These are phyloP conservation scores for Penicillium paradoxum DNA, from an alignment of 495 filamentous ascomycete species.

Conservation along the genomic window DNA sequence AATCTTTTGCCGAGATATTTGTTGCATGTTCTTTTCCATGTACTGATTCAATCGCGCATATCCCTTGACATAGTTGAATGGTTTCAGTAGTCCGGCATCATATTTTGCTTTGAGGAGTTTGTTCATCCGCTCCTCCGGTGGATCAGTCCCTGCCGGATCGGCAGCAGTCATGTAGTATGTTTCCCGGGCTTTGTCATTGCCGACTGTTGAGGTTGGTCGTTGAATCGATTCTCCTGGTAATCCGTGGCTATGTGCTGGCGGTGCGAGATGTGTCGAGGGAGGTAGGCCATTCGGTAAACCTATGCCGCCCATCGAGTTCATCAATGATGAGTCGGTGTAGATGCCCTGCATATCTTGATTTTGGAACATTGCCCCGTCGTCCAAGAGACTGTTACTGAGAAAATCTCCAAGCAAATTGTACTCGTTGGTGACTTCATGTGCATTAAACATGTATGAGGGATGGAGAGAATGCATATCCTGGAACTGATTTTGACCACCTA, in stretches of 20 bases:
- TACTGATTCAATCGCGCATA: constrained; percentile 84
- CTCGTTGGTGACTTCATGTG: constrained; percentile 89
- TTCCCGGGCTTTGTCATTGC: constrained; percentile 78
- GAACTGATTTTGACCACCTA: constrained; percentile 71
- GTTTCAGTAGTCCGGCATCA: constrained; percentile 87
- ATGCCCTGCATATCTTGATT: constrained; percentile 56
- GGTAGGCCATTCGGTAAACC: constrained; percentile 28
- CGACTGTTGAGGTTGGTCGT: constrained; percentile 53
- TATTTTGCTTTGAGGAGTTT: constrained; percentile 92
- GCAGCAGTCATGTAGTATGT: constrained; percentile 94
- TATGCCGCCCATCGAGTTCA: constrained; percentile 44
- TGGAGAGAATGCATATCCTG: constrained; percentile 93
- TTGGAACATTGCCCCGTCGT: constrained; percentile 64
- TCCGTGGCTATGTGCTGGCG: constrained; percentile 37
- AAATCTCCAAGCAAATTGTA: constrained; percentile 97
- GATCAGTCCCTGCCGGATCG: constrained; percentile 86
- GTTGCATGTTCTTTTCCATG: constrained; percentile 81
- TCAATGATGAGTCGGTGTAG: constrained; percentile 52
- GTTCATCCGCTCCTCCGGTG: constrained; percentile 91
- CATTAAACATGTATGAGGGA: constrained; percentile 91
- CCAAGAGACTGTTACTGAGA: constrained; percentile 78
- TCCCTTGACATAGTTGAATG: constrained; percentile 97
- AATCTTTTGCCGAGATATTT: constrained; percentile 77
- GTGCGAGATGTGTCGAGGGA: constrained; percentile 33
- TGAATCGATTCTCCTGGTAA: constrained; percentile 54